Base-by-base conservation (phyloP, 225 moss, liverwort and hornwort species). In the Sphagnum contortum region DNA sequence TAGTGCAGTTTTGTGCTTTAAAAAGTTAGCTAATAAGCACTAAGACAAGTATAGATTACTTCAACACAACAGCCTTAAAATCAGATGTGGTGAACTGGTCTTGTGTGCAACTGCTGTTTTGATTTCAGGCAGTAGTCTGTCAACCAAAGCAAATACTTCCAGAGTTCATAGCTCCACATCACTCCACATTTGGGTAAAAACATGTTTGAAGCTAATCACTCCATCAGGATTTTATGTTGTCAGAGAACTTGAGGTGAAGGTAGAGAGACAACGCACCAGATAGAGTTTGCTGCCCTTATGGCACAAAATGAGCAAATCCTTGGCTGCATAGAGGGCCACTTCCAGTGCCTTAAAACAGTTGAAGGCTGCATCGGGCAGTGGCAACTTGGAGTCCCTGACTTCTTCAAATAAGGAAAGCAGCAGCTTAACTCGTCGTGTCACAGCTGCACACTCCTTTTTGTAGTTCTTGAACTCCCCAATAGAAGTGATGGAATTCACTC, bases 391-490 rank as follows among this genome's bases (percentile, higher is more conserved):
- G 62, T 94, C 89, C 72, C 85, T 83, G 12, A 83, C 68, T 67
- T 94, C 94, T 71, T 94, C 94, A 59, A 94, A 85, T 29, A 94
- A 67, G 2, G 91, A 88, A 57, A 84, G 85, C 64, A 94, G 76
- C 71, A 90, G 49, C 64, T 91, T 94, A 62, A 83, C 83, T 62
- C 87, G 82, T 68, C 89, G 70, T 12, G 81, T 74, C 66, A 94
- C 73, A 55, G 75, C 80, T 50, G 71, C 66, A 57, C 87, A 89
- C 73, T 87, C 91, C 59, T 91, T 94, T 68, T 72, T 89, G 49
- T 94, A 86, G 12, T 74, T 81, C 59, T 83, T 87, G 57, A 76
- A 89, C 5, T 85, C 81, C 50, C 84, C 91, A 48, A 84, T 80
- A 50, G 82, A 66, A 4, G 77, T 77, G 51, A 91, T 81, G 66